Conservation (phyloP, 202 grass and related monocot species). For the Bolboschoenoplectus hybrid region DNA sequence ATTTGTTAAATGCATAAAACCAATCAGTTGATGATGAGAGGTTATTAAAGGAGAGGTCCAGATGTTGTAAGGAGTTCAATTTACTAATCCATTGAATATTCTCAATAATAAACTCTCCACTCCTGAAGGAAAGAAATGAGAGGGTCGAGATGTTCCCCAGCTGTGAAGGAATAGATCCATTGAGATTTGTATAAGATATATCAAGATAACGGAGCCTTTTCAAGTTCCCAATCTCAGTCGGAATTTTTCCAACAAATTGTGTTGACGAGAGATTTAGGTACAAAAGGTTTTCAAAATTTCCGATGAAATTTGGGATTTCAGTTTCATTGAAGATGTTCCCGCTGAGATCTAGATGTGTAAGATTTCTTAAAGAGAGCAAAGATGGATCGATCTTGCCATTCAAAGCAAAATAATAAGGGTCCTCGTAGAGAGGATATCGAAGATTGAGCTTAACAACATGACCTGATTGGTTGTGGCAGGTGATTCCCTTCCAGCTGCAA, state of each 20-base stretch:
- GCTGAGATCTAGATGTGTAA: slow-evolving; percentile 41
- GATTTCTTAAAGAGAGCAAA: slow-evolving; percentile 32
- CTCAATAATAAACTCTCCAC: not conserved
- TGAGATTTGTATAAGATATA: slow-evolving; percentile 27
- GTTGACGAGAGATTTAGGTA: slow-evolving; percentile 46
- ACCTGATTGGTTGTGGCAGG: slow-evolving; percentile 44
- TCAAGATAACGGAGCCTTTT: slow-evolving; percentile 46
- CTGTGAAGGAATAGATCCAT: slow-evolving; percentile 21
- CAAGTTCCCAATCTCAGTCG: slow-evolving; percentile 43
- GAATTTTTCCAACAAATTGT: slow-evolving; percentile 37
- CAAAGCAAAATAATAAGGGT: not conserved
- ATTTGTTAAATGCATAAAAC: slow-evolving; percentile 46
- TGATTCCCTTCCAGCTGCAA: slow-evolving; percentile 47
- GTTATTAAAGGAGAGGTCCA: slow-evolving; percentile 37
- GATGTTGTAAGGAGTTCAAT: slow-evolving; percentile 42
- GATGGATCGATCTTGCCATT: slow-evolving; percentile 35
- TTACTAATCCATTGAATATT: slow-evolving; percentile 40
- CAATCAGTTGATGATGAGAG: slow-evolving; percentile 34
- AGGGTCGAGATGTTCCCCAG: slow-evolving; percentile 50
- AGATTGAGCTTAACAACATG: slow-evolving; percentile 40
- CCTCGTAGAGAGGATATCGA: not conserved
- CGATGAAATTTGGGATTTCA: slow-evolving; percentile 41
- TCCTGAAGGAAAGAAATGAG: slow-evolving; percentile 10
- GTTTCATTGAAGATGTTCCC: not conserved
- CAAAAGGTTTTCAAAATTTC: slow-evolving; percentile 3